These are phyloP conservation scores for Corniculantispora saksenae DNA, from an alignment of 2,329 filamentous ascomycete species.

Conservation along the genomic window DNA sequence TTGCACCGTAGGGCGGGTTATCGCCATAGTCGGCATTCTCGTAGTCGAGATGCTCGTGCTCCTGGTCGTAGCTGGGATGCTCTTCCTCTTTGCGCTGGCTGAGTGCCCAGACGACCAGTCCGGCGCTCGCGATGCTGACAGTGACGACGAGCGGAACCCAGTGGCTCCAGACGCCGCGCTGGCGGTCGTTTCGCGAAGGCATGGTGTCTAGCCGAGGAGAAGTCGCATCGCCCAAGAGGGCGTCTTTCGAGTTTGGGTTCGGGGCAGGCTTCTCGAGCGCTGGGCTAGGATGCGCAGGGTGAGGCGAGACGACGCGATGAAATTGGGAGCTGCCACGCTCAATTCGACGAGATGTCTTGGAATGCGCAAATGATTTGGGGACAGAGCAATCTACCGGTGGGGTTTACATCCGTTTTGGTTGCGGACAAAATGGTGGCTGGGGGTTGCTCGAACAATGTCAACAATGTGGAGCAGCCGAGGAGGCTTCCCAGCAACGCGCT, in stretches of 20 bases:
- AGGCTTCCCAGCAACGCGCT: conserved; percentile 28
- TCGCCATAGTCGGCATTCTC: conserved; percentile 53
- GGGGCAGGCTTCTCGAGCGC: background rate
- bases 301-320: background rate
- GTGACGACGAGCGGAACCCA: conserved; percentile 89
- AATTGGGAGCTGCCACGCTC: background rate
- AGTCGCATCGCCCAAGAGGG: conserved; percentile 63
- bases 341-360: conserved; percentile 15
- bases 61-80: conserved; percentile 60
- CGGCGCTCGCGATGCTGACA: conserved; percentile 82
- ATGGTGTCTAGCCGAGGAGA: conserved; percentile 45
- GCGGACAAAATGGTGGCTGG: conserved; percentile 27
- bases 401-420: conserved; percentile 21
- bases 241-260: conserved; percentile 46
- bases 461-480: conserved; percentile 25
- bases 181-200: conserved; percentile 30
- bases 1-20: conserved; percentile 51
- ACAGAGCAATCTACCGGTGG: conserved; percentile 19
- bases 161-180: conserved; percentile 70
- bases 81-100: conserved; percentile 79
- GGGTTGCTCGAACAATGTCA: conserved; percentile 23
- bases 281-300: background rate
- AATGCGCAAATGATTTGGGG: conserved; percentile 16
- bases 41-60: conserved; percentile 52
- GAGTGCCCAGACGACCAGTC: conserved; percentile 90